Conservation (phyloP, 495 filamentous ascomycete species). For the Aspergillus nidulans region DNA sequence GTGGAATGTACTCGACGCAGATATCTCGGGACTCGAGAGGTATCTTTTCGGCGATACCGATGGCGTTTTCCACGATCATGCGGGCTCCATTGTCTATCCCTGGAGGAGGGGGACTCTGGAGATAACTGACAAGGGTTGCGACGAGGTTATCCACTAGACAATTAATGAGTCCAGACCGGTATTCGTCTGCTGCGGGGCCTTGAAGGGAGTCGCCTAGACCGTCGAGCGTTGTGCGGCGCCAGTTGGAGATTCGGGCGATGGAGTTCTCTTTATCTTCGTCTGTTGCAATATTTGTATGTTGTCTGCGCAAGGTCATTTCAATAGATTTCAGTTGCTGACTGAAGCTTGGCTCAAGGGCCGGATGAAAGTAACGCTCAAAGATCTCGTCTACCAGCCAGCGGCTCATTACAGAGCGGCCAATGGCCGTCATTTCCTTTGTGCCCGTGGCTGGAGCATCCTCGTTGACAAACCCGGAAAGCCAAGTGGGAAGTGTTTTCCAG, state of each 20-base stretch:
- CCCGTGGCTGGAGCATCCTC: constrained; percentile 74
- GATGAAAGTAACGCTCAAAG: constrained; percentile 88
- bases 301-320: constrained; percentile 80
- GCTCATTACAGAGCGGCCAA: constrained; percentile 86
- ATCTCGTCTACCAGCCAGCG: constrained; percentile 90
- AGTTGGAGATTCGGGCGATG: constrained; percentile 80
- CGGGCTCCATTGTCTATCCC: constrained; percentile 76
- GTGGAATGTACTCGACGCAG: constrained; percentile 75
- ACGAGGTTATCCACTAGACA: constrained; percentile 67
- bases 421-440: constrained; percentile 94
- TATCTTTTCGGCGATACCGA: constrained; percentile 80
- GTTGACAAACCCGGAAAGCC: constrained; percentile 75
- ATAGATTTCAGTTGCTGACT: constrained; percentile 78
- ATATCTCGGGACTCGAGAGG: constrained; percentile 91
- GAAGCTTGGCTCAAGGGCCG: constrained; percentile 68
- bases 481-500: constrained; percentile 75
- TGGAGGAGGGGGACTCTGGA: constrained; percentile 68
- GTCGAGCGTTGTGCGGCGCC: constrained; percentile 90
- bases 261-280: constrained; percentile 88
- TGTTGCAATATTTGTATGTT: constrained; percentile 62
- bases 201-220: constrained; percentile 71
- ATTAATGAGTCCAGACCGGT: constrained; percentile 62
- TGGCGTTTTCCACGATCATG: constrained; percentile 90
- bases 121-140: constrained; percentile 60
- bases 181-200: constrained; percentile 57